Conservation (phyloP, 768 basidiomycete genomes). For the Boletus vermiculosoides region DNA sequence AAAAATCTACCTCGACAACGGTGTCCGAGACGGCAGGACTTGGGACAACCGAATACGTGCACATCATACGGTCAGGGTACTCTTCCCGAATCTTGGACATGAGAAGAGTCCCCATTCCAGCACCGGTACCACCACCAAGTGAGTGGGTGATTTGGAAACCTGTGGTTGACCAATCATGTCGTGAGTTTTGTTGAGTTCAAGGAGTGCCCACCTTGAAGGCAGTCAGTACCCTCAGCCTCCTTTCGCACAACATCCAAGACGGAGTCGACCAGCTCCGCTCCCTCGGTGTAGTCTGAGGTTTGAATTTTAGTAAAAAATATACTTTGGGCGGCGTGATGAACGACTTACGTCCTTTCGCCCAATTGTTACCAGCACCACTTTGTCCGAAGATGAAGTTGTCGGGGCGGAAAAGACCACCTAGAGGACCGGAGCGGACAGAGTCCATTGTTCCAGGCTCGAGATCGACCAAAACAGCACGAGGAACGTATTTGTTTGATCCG, state of each 20-base stretch:
- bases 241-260: constrained; percentile 98
- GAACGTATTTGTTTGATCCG: constrained; percentile 95
- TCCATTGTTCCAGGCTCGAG: constrained; percentile 98
- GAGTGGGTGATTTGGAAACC: constrained; percentile 99
- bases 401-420: constrained; percentile 91
- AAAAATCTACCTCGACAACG: constrained; percentile 77
- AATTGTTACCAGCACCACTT: constrained; percentile 99
- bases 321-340: background rate
- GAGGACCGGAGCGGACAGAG: constrained; percentile 84
- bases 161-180: constrained; percentile 29
- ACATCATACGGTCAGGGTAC: constrained; percentile 99
- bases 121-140: constrained; percentile 98
- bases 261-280: constrained; percentile 97
- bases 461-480: constrained; percentile 95
- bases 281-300: constrained; percentile 75
- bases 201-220: constrained; percentile 81
- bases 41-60: constrained; percentile 98
- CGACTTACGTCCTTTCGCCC: constrained; percentile 97
- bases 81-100: constrained; percentile 99
- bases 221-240: constrained; percentile 97
- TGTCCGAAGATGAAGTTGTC: constrained; percentile 99
- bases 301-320: background rate
- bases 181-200: background rate
- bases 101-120: constrained; percentile 98
- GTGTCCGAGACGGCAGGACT: constrained; percentile 98